Percentiles rank a stretch among this genome's conserved stretches.
These are phyloP conservation scores for Zygosaccharomyces siamensis DNA, from an alignment of 805 yeast species.

Conservation along the genomic window DNA sequence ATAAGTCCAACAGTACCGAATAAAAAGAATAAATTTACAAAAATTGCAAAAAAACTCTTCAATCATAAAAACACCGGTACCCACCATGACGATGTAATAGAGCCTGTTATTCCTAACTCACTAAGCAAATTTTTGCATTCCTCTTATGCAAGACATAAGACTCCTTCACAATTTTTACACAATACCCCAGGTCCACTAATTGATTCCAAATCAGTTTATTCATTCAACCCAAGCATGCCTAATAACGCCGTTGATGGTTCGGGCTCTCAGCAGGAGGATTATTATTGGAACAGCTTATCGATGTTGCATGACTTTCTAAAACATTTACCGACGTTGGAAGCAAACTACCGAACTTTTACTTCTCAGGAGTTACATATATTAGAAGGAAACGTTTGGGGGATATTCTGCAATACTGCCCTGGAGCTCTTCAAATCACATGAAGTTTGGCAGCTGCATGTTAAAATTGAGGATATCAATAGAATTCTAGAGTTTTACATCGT, in stretches of 20 bases:
- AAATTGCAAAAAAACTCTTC: constrained; percentile 27
- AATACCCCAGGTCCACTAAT: constrained; percentile 22
- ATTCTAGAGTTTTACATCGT: constrained; percentile 27
- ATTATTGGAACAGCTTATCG: constrained; percentile 15
- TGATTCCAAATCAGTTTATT: constrained; percentile 29
- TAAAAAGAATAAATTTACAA: constrained; percentile 19
- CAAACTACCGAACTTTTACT: constrained; percentile 29
- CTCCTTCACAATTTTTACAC: constrained; percentile 31
- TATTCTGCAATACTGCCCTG: constrained; percentile 26
- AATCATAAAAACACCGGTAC: constrained; percentile 21
- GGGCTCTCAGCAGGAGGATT: constrained; percentile 13
- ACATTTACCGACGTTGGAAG: constrained; percentile 30
- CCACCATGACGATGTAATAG: constrained; percentile 19
- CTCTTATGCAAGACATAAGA: constrained; percentile 30
- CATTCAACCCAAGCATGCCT: constrained; percentile 23
- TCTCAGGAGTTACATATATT: constrained; percentile 29
- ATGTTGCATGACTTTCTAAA: constrained; percentile 33
- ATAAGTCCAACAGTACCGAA: constrained; percentile 11
- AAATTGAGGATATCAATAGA: constrained; percentile 29
- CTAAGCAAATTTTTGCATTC: constrained; percentile 33
- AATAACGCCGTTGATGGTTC: constrained; percentile 20
- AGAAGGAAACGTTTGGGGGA: constrained; percentile 33
- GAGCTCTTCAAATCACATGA: constrained; percentile 30
- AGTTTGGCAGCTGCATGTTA: constrained; percentile 32
- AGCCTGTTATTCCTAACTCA: constrained; percentile 26